These are phyloP conservation scores for Ambrosia artemisiifolia DNA, from an alignment of 129 eudicot genomes.

Conservation along the genomic window DNA sequence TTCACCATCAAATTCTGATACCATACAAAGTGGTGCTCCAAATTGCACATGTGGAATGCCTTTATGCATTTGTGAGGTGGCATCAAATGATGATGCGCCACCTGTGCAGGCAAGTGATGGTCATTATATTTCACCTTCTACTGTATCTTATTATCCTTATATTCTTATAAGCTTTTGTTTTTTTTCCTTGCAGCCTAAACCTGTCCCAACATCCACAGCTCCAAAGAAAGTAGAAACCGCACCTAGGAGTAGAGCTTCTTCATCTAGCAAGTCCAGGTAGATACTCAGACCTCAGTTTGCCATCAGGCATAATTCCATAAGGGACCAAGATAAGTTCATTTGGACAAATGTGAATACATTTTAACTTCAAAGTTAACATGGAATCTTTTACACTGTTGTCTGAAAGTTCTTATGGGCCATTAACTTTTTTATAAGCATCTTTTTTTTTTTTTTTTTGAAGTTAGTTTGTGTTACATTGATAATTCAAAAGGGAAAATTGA, in stretches of 20 bases:
- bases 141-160: not conserved
- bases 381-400: not conserved
- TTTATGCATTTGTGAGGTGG: slow-evolving; percentile 90
- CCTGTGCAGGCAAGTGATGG: slow-evolving; percentile 41
- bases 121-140: slow-evolving; percentile 10
- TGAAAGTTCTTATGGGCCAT: slow-evolving; percentile 8
- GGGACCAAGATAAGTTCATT: not conserved
- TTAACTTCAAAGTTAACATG: not conserved
- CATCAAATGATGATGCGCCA: slow-evolving; percentile 44
- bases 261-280: slow-evolving; percentile 71
- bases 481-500: slow-evolving; percentile 8
- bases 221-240: slow-evolving; percentile 54
- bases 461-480: not conserved
- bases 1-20: slow-evolving; percentile 28
- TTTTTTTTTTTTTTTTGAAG: not conserved
- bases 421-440: not conserved
- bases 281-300: not conserved
- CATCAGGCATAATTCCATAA: not conserved
- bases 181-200: slow-evolving; percentile 37
- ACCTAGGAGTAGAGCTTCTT: slow-evolving; percentile 65
- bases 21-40: slow-evolving; percentile 26
- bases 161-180: slow-evolving; percentile 8
- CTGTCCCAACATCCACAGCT: slow-evolving; percentile 30
- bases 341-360: not conserved
- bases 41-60: slow-evolving; percentile 99